Evolutionary conservation across 2,329 filamentous ascomycete genomes (phyloP).

Genomic region (Lojkania enalia): DNA sequence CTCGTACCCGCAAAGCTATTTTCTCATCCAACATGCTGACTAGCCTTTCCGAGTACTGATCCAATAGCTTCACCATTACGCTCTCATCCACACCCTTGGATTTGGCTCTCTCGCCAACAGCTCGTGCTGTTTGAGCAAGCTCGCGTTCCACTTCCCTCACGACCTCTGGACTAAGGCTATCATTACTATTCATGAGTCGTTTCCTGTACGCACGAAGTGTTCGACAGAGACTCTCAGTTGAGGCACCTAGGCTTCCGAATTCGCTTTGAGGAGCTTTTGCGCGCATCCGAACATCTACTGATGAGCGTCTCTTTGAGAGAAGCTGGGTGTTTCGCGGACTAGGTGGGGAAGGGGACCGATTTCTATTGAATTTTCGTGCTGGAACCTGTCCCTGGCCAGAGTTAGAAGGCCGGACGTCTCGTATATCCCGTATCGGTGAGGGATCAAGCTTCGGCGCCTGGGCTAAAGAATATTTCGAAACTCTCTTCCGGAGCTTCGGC

Average conservation of each 20-base stretch:
- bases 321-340: constrained; percentile 39
- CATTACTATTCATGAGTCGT: constrained; percentile 55
- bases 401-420: not conserved
- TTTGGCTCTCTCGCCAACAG: constrained; percentile 49
- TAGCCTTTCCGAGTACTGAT: constrained; percentile 74
- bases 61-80: constrained; percentile 61
- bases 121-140: constrained; percentile 53
- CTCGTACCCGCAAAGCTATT: constrained; percentile 49
- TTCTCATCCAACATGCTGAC: constrained; percentile 74
- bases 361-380: constrained; percentile 35
- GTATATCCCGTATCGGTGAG: constrained; percentile 28
- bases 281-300: constrained; percentile 55
- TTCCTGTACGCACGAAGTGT: constrained; percentile 62
- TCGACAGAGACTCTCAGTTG: constrained; percentile 61
- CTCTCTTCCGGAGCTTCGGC: constrained; percentile 58
- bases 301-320: constrained; percentile 49
- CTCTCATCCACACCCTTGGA: constrained; percentile 48
- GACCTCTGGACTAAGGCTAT: constrained; percentile 50
- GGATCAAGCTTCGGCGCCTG: constrained; percentile 51
- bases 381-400: constrained; percentile 23
- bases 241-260: constrained; percentile 38
- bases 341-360: constrained; percentile 50
- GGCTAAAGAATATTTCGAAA: constrained; percentile 57
- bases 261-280: constrained; percentile 46
- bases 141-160: constrained; percentile 62